These are phyloP conservation scores for Tillandsia leiboldiana DNA, from an alignment of 176 grass and related monocot species.

Conservation along the genomic window DNA sequence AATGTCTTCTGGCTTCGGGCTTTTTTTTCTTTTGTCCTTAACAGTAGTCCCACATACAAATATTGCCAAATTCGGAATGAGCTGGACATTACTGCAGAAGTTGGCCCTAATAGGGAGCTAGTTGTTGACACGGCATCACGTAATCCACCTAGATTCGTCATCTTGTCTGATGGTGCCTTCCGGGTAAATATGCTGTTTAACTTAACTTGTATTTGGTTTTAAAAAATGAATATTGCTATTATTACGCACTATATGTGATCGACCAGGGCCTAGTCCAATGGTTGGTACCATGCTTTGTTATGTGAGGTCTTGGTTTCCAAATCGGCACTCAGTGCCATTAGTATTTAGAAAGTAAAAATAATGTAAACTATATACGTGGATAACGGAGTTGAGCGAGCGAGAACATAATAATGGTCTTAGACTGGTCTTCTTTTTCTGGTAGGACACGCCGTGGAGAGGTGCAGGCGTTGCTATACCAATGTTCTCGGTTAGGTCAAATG, in stretches of 20 bases:
- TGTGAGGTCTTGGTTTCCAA: too few relatives aligned
- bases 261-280: too few relatives aligned
- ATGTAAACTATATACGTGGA: neutral
- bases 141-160: slow-evolving; percentile 51
- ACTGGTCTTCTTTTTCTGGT: slow-evolving; percentile 34
- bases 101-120: slow-evolving; percentile 77
- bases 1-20: slow-evolving; percentile 8
- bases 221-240: neutral
- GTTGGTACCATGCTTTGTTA: too few relatives aligned
- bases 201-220: neutral
- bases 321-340: too few relatives aligned
- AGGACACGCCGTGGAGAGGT: slow-evolving; percentile 88
- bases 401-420: neutral
- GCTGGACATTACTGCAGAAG: slow-evolving; percentile 41
- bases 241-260: too few relatives aligned
- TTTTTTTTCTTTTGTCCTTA: slow-evolving; percentile 37
- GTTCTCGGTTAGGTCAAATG: slow-evolving; percentile 75
- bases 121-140: slow-evolving; percentile 48
- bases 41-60: slow-evolving; percentile 69
- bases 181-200: slow-evolving; percentile 35
- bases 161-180: slow-evolving; percentile 78
- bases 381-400: neutral
- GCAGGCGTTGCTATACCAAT: slow-evolving; percentile 90
- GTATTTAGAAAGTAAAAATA: slow-evolving; percentile 12
- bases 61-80: slow-evolving; percentile 69